A percentile compares a stretch with the other conserved stretches of the same genome.
phyloP scores from a whole-genome alignment of 2,329 filamentous ascomycete species.

The Aspergillus sp. region DNA sequence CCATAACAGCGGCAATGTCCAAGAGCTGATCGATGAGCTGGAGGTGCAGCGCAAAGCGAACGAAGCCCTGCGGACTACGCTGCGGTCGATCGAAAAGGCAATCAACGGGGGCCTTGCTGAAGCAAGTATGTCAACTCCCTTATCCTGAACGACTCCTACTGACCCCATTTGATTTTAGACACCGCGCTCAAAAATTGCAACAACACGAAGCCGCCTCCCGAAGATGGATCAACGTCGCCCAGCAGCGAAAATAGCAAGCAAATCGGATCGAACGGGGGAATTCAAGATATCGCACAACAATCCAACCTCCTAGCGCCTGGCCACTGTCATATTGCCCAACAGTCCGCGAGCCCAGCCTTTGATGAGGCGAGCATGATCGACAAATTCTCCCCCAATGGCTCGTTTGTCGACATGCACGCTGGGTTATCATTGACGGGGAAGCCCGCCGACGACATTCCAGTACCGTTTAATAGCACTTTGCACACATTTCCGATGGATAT shows the following conservation, averaged over 20 bases:
- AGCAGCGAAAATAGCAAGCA: neutral
- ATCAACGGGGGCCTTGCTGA: slow-evolving; percentile 8
- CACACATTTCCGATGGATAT: slow-evolving; percentile 5
- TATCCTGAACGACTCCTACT: neutral
- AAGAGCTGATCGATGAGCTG: slow-evolving; percentile 11
- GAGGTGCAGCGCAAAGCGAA: slow-evolving; percentile 12
- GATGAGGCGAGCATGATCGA: neutral
- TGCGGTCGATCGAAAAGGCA: slow-evolving; percentile 9
- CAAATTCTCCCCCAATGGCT: neutral
- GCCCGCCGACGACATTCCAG: neutral
- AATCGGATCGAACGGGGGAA: neutral
- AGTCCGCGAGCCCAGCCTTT: neutral
- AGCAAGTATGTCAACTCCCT: neutral
- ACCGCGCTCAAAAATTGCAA: neutral
- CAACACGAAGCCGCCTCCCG: neutral
- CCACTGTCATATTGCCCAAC: neutral
- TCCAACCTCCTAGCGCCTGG: neutral
- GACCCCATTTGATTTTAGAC: neutral
- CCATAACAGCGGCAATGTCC: slow-evolving; percentile 9
- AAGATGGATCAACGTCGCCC: neutral
- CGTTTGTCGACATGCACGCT: neutral
- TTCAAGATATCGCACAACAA: neutral
- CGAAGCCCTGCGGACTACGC: slow-evolving; percentile 2
- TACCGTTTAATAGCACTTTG: slow-evolving; percentile 4
- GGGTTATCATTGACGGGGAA: neutral